Evolutionary conservation across 202 grass and related monocot species (phyloP).

Genomic region (Digitaria exilis): DNA sequence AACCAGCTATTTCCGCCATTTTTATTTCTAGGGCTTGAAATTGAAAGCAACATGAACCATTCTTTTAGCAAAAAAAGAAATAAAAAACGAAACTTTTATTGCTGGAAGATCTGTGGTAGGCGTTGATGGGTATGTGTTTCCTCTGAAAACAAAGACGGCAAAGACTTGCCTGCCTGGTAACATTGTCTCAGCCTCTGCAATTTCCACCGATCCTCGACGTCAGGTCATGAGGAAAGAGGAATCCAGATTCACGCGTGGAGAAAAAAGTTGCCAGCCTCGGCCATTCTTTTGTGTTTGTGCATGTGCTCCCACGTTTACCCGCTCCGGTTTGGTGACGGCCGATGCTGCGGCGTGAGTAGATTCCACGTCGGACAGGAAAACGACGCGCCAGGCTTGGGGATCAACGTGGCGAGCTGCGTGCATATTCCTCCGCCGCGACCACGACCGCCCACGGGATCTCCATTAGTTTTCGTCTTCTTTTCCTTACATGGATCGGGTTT

Average conservation of each 20-base stretch:
- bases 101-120: too few species aligned
- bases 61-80: too few species aligned
- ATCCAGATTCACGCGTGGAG: background rate
- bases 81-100: background rate
- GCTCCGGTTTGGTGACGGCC: background rate
- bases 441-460: background rate
- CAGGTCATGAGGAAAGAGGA: background rate
- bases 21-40: background rate
- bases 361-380: conserved; percentile 32
- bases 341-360: conserved; percentile 29
- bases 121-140: too few species aligned
- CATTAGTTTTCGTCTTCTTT: background rate
- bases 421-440: background rate
- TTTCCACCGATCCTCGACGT: background rate
- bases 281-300: background rate
- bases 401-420: background rate
- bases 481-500: too few species aligned
- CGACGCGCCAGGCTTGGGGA: background rate
- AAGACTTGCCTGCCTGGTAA: too few species aligned
- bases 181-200: background rate
- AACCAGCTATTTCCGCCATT: background rate
- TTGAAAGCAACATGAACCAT: background rate
- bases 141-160: too few species aligned
- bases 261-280: background rate
- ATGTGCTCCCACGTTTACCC: background rate